These are phyloP conservation scores for Aspergillus coremiiformis DNA, from an alignment of 495 filamentous ascomycete species.

Conservation along the genomic window DNA sequence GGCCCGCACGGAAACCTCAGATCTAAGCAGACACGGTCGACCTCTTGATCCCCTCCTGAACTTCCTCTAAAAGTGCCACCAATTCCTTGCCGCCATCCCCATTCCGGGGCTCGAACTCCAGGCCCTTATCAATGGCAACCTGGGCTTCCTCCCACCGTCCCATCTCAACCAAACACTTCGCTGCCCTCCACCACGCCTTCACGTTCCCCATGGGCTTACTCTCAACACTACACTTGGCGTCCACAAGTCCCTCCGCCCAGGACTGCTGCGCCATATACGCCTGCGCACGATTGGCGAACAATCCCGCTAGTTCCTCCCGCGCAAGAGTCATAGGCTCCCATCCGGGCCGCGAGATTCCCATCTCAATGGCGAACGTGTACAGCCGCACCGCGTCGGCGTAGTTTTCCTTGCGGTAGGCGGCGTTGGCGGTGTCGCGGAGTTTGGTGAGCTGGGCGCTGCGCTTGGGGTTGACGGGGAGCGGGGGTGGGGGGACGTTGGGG, in stretches of 20 bases:
- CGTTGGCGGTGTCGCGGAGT: slow-evolving; percentile 81
- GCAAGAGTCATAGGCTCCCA: slow-evolving; percentile 84
- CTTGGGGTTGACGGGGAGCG: slow-evolving; percentile 77
- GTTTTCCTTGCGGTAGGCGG: slow-evolving; percentile 66
- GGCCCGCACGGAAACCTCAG: no score
- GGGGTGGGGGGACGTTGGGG: slow-evolving; percentile 61
- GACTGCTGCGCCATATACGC: slow-evolving; percentile 69
- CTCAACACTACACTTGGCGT: slow-evolving; percentile 87
- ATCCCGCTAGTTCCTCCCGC: slow-evolving; percentile 68
- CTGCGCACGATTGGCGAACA: slow-evolving; percentile 87
- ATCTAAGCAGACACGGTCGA: not conserved
- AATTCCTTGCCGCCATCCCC: slow-evolving; percentile 54
- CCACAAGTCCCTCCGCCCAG: slow-evolving; percentile 76
- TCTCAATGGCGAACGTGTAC: slow-evolving; percentile 77
- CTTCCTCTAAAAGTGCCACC: slow-evolving; percentile 58
- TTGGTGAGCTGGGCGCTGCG: slow-evolving; percentile 79
- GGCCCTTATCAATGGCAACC: slow-evolving; percentile 59
- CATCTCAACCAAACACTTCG: slow-evolving; percentile 84
- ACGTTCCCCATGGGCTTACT: slow-evolving; percentile 77
- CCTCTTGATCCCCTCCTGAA: slow-evolving; percentile 44
- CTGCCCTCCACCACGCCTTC: slow-evolving; percentile 89
- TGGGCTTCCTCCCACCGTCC: slow-evolving; percentile 73
- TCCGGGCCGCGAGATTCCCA: slow-evolving; percentile 70
- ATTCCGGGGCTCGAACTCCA: slow-evolving; percentile 79
- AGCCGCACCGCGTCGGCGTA: slow-evolving; percentile 69